These are phyloP conservation scores for Colletotrichum camelliae DNA, from an alignment of 2,329 filamentous ascomycete genomes.

Conservation along the genomic window DNA sequence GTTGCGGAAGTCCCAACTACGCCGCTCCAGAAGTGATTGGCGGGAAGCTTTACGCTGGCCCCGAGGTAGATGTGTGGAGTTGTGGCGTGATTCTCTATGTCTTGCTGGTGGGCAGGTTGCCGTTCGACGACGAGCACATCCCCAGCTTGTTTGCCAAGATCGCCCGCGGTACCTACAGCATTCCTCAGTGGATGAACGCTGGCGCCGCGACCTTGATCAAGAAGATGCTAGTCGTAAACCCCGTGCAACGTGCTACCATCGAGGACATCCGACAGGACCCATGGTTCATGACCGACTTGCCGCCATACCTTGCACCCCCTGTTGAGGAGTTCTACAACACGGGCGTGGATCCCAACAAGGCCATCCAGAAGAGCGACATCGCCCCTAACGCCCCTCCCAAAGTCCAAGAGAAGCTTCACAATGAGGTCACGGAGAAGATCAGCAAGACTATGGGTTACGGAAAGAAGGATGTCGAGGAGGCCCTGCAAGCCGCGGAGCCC, in stretches of 20 bases:
- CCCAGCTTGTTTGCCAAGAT: constrained; percentile 98
- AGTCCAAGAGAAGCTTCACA: constrained; percentile 87
- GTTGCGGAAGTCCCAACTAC: constrained; percentile 97
- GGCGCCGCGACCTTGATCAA: constrained; percentile 85
- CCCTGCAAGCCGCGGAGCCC: constrained; percentile 87
- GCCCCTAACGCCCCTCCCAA: constrained; percentile 79
- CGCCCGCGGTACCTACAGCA: constrained; percentile 88
- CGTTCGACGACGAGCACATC: constrained; percentile 98
- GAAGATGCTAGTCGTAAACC: constrained; percentile 94
- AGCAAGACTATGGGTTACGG: constrained; percentile 98
- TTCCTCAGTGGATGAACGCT: constrained; percentile 87
- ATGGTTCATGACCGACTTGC: constrained; percentile 90
- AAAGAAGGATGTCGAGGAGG: constrained; percentile 93
- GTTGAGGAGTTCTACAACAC: constrained; percentile 93
- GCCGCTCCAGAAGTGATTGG: constrained; percentile 97
- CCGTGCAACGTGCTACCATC: constrained; percentile 91
- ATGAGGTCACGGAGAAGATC: constrained; percentile 92
- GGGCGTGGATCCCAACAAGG: constrained; percentile 90
- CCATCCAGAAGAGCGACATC: constrained; percentile 83
- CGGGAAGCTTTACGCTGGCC: constrained; percentile 95
- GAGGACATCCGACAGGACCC: constrained; percentile 91
- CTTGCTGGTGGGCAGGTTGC: constrained; percentile 79
- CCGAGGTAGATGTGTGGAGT: constrained; percentile 99
- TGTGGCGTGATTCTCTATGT: constrained; percentile 91
- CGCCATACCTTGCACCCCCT: constrained; percentile 84